Evolutionary conservation across 2,329 filamentous ascomycete genomes (phyloP), one percentile per base, ranked within the genome.

Genomic region (Ascocoryne sarcoides): DNA sequence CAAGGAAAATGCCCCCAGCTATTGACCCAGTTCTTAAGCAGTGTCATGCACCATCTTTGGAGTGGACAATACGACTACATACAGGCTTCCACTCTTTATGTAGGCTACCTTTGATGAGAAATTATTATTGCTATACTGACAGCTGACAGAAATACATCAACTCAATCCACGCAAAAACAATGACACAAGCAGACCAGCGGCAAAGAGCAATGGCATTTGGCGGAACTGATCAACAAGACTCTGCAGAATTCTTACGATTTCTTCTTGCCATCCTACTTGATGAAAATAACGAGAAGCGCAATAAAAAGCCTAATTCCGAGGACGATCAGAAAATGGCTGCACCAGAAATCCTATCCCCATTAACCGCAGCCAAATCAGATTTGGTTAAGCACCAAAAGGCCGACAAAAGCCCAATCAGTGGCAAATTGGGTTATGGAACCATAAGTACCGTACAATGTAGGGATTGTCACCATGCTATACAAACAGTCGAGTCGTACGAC

Each of bases 181-280:
- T n/a, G 12, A 4, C 20, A 14, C 10, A 19, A 32, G 32, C 18
- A 9, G 15, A 35, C n/a, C 18, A 19, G 20, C 26, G 16, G 15
- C 28, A 19, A 21, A 30, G 40, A 26, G 23, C 28, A 3, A 28
- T 33, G n/a, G 47, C 48, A 15, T 92, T 88, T 66, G 84, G 81
- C 10, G 81, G 85, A 30, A 69, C 71, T 17, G 67, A 77, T 36
- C 37, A 39, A 18, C 90, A 96, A 58, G 92, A 98, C 56, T 83
- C 88, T 2, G 84, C 89, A 49, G 92, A 96, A 55, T 94, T 94
- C 51, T 79, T 90, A 50, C 78, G 79, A 33, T 95, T 93, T 56
- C 62, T 95, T 18, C 71, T 94, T 28, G 79, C 85, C 39, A 80
- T 83, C 49, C 69, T 96, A 10, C 82, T 90, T 52, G 84, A 92